These are phyloP conservation scores for Rhodotorula graminis DNA, from an alignment of 768 basidiomycete genomes.

Conservation along the genomic window DNA sequence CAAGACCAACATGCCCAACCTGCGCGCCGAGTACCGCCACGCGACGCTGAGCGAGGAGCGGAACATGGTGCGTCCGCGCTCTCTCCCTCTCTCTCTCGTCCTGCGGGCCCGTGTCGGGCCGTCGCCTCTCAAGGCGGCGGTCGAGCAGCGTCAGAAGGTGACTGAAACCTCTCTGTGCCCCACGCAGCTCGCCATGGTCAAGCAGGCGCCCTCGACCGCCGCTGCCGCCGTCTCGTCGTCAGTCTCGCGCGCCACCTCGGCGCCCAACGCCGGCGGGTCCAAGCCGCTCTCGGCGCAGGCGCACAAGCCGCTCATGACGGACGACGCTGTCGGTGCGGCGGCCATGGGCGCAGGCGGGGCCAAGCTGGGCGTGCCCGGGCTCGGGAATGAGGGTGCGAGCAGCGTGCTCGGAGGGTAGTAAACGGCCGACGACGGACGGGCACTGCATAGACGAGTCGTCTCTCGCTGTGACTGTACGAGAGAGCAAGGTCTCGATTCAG, in stretches of 20 bases:
- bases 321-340: constrained; percentile 28
- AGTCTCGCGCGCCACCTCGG: not conserved
- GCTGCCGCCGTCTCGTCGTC: not conserved
- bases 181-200: constrained; percentile 7
- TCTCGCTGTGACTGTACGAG: too few relatives aligned
- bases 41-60: constrained; percentile 83
- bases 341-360: constrained; percentile 20
- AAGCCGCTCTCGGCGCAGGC: not conserved
- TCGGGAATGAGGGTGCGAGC: not conserved
- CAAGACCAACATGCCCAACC: constrained; percentile 98
- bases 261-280: not conserved
- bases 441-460: not conserved
- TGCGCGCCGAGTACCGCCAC: constrained; percentile 82
- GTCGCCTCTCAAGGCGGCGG: too few relatives aligned
- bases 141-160: too few relatives aligned
- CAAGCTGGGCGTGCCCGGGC: constrained; percentile 3
- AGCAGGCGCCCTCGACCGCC: not conserved
- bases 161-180: not conserved
- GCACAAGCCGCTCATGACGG: constrained; percentile 15
- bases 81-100: too few relatives aligned
- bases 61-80: constrained; percentile 40
- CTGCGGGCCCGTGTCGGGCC: too few relatives aligned
- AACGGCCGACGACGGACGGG: not conserved
- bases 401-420: not conserved
- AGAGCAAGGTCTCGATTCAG: too few relatives aligned